phyloP scores from a whole-genome alignment of 1,284 basidiomycete species.

The Trichosporon sp. region DNA sequence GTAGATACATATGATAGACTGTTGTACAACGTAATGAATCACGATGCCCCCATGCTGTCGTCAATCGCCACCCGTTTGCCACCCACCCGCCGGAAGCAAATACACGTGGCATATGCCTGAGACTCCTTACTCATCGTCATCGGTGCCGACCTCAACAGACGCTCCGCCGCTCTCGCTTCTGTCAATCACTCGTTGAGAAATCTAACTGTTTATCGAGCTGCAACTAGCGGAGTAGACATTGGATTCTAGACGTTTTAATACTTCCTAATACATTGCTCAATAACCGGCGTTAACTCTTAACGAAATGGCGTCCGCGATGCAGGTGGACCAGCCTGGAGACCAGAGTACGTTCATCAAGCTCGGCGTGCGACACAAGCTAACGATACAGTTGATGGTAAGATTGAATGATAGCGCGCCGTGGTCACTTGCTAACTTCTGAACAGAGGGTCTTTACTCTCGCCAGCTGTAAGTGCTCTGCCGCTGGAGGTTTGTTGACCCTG shows the following conservation, averaged over 20 bases:
- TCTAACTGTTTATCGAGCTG: constrained; percentile 1
- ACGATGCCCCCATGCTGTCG: not conserved
- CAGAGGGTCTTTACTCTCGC: constrained; percentile 87
- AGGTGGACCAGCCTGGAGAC: constrained; percentile 43
- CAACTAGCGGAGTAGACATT: not conserved
- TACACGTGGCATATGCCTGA: not conserved
- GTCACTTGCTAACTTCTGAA: not conserved
- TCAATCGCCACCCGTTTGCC: not conserved
- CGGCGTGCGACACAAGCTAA: not conserved
- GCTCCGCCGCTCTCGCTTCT: not conserved
- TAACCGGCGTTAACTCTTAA: not conserved
- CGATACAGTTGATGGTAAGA: constrained; percentile 42
- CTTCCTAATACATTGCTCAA: not conserved
- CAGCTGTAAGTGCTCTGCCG: constrained; percentile 68
- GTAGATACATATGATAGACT: not conserved
- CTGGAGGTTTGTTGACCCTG: constrained; percentile 20
- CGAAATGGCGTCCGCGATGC: constrained; percentile 45
- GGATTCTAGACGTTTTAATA: not conserved
- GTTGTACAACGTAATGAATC: constrained; percentile 1
- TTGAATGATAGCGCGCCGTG: not conserved
- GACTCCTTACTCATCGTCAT: constrained; percentile 3
- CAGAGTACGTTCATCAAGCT: constrained; percentile 32
- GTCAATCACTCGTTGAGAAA: not conserved
- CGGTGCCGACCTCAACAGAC: not conserved
- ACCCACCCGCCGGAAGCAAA: not conserved